Percentiles rank a stretch among this genome's conserved stretches.
phyloP scores from a whole-genome alignment of 116 monocot species.

The Zostera marina region DNA sequence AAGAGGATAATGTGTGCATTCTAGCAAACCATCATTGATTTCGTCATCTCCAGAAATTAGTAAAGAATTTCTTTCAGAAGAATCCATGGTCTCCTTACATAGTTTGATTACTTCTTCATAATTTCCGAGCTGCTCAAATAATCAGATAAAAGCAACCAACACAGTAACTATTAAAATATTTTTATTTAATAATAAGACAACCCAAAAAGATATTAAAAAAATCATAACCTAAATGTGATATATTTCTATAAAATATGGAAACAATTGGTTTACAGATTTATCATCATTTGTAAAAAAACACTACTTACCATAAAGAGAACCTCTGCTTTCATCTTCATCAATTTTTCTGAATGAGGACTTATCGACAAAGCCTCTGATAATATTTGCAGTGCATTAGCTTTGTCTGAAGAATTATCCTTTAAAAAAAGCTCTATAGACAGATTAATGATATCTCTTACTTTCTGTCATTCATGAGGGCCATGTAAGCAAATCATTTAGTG shows the following conservation, averaged over 20 bases:
- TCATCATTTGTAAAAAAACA: not conserved
- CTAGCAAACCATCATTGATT: conserved; percentile 4
- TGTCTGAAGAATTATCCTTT: conserved; percentile 49
- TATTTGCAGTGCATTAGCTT: conserved; percentile 29
- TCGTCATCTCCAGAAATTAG: conserved; percentile 9
- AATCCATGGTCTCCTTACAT: conserved; percentile 49
- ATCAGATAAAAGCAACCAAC: not conserved
- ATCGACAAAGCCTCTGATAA: conserved; percentile 53
- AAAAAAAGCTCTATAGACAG: conserved; percentile 32
- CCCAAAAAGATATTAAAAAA: too few species aligned
- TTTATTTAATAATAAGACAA: not conserved
- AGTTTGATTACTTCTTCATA: conserved; percentile 73
- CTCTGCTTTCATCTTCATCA: conserved; percentile 88
- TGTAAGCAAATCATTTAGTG: too few species aligned
- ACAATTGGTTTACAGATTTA: too few species aligned
- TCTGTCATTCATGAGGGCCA: conserved; percentile 16
- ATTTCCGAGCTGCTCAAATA: conserved; percentile 36
- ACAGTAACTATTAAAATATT: too few species aligned
- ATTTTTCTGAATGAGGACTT: conserved; percentile 58
- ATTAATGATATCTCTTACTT: conserved; percentile 34
- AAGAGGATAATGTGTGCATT: conserved; percentile 6
- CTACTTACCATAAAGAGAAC: conserved; percentile 60
- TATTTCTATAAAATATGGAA: too few species aligned
- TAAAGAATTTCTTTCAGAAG: conserved; percentile 36
- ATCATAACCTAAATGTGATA: too few species aligned